Conservation (phyloP, 2,329 filamentous ascomycete species). For the Aureobasidium sp. region DNA sequence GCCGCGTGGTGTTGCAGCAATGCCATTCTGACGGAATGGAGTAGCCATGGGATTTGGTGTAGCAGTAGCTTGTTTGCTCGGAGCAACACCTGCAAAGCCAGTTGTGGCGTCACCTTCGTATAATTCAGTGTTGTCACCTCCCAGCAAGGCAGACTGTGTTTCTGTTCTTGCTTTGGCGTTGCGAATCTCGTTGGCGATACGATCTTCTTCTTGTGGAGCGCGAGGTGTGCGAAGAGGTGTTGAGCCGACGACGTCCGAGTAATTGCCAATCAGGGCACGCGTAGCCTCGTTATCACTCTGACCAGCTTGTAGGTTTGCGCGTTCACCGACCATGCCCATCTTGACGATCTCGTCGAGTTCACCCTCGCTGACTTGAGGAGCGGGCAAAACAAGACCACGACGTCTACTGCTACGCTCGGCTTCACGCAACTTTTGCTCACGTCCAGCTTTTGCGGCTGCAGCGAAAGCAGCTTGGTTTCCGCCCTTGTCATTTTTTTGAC, state of each 20-base stretch:
- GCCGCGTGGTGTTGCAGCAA: constrained; percentile 54
- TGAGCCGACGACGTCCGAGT: constrained; percentile 69
- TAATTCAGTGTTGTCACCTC: constrained; percentile 87
- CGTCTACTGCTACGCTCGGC: constrained; percentile 96
- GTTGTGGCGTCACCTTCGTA: constrained; percentile 76
- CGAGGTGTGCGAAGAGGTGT: constrained; percentile 89
- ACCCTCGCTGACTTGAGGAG: constrained; percentile 84
- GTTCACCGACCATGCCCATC: constrained; percentile 91
- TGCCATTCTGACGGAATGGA: constrained; percentile 59
- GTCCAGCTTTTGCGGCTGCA: constrained; percentile 85
- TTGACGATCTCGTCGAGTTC: constrained; percentile 98
- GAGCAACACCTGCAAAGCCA: constrained; percentile 78
- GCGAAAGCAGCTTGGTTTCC: constrained; percentile 71
- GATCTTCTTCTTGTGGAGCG: constrained; percentile 86
- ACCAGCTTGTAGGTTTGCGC: constrained; percentile 66
- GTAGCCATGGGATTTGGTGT: constrained; percentile 96
- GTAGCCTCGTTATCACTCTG: constrained; percentile 80
- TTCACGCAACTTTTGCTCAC: constrained; percentile 89
- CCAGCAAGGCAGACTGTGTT: constrained; percentile 86
- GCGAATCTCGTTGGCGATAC: constrained; percentile 90
- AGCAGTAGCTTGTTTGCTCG: constrained; percentile 71
- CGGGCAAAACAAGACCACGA: constrained; percentile 70
- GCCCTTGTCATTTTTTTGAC: constrained; percentile 82
- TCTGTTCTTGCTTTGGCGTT: constrained; percentile 90
- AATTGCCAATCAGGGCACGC: constrained; percentile 78